Conservation (phyloP, 164 flowering plant genomes). For the Tetracentron sinense region DNA sequence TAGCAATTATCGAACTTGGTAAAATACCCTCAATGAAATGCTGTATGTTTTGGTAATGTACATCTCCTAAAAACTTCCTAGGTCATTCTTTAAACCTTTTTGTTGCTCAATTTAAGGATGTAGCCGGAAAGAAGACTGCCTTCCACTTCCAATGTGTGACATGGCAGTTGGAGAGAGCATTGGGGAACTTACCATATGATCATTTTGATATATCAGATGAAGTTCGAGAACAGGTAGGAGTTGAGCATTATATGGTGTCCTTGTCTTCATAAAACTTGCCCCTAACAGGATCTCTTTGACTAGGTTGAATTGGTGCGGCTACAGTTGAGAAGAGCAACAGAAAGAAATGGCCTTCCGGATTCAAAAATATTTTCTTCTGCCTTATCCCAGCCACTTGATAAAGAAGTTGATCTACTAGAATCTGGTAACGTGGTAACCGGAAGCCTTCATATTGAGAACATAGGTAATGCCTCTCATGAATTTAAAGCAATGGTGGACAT, state of each 20-base stretch:
- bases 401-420: conserved; percentile 28
- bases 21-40: too few relatives aligned
- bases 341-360: conserved; percentile 53
- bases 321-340: conserved; percentile 80
- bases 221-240: conserved; percentile 85
- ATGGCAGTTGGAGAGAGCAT: conserved; percentile 70
- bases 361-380: conserved; percentile 34
- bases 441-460: too few relatives aligned
- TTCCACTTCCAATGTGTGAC: conserved; percentile 73
- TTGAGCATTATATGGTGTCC: background rate
- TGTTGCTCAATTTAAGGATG: conserved; percentile 51
- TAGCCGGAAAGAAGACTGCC: conserved; percentile 43
- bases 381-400: conserved; percentile 38
- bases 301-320: conserved; percentile 78
- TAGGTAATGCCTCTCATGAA: too few relatives aligned
- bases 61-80: too few relatives aligned
- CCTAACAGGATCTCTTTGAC: conserved; percentile 6
- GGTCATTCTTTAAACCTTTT: conserved; percentile 4
- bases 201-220: conserved; percentile 77
- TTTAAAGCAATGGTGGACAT: conserved; percentile 18
- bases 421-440: conserved; percentile 19
- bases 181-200: conserved; percentile 57
- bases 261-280: background rate
- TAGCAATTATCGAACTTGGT: too few relatives aligned
- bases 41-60: too few relatives aligned